Percentiles rank a stretch among this genome's conserved stretches.
Evolutionary conservation across 306 rosid species (phyloP).

Genomic region (Mimosa bimucronata): DNA sequence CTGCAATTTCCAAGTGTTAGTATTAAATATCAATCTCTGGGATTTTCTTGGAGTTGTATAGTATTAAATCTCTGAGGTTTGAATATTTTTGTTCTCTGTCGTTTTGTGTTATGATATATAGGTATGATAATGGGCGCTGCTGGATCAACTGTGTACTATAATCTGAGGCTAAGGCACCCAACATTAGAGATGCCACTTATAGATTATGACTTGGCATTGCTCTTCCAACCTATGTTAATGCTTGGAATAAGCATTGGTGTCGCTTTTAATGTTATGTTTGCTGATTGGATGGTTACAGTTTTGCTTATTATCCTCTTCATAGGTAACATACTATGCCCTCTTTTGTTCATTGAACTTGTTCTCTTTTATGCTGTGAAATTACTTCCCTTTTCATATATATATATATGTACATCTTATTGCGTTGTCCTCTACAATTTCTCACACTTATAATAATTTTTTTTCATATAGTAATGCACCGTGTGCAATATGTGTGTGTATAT

Average conservation of each 20-base stretch:
- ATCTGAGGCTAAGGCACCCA: slow-evolving; percentile 73
- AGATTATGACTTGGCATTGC: slow-evolving; percentile 73
- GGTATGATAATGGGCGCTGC: slow-evolving; percentile 96
- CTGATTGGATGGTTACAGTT: slow-evolving; percentile 89
- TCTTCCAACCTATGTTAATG: slow-evolving; percentile 80
- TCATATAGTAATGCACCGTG: background rate
- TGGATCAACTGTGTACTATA: slow-evolving; percentile 73
- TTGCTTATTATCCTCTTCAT: slow-evolving; percentile 71
- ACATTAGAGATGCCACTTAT: slow-evolving; percentile 74
- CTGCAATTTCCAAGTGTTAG: slow-evolving; percentile 87
- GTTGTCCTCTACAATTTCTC: background rate
- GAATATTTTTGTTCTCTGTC: background rate
- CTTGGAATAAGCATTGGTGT: slow-evolving; percentile 89
- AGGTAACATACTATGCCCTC: slow-evolving; percentile 42
- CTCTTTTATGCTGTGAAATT: background rate
- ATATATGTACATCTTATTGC: background rate
- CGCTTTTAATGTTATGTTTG: slow-evolving; percentile 75
- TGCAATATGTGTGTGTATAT: too few species aligned
- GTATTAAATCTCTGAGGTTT: background rate
- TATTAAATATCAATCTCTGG: slow-evolving; percentile 12
- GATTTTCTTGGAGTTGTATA: background rate
- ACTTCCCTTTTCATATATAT: background rate
- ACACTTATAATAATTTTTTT: background rate
- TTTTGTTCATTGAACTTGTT: background rate
- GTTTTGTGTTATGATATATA: slow-evolving; percentile 29